Percentiles rank a stretch among this genome's conserved stretches.
These are phyloP conservation scores for Stygiomarasmius scandens DNA, from an alignment of 1,284 basidiomycete species.

Conservation along the genomic window DNA sequence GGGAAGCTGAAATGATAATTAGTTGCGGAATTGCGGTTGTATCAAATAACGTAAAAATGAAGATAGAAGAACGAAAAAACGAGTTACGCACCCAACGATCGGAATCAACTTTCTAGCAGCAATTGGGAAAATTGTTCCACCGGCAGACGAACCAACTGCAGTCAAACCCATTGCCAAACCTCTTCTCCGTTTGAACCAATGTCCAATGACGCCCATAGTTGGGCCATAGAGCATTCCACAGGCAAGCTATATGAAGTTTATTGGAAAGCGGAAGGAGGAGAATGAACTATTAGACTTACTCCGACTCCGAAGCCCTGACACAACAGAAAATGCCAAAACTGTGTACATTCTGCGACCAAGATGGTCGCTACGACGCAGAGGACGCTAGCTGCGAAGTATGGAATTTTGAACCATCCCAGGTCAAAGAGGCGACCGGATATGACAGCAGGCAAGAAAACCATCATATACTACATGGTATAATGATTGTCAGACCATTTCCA, in stretches of 20 bases:
- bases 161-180: slow-evolving; percentile 40
- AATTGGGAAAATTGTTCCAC: slow-evolving; percentile 45
- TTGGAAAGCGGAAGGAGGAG: background rate
- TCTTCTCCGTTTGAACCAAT: slow-evolving; percentile 46
- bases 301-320: slow-evolving; percentile 49
- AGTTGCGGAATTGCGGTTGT: too few species aligned
- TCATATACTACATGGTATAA: slow-evolving; percentile 36
- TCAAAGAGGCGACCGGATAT: slow-evolving; percentile 32
- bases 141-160: slow-evolving; percentile 41
- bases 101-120: slow-evolving; percentile 38
- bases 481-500: slow-evolving; percentile 7
- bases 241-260: slow-evolving; percentile 1
- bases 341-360: slow-evolving; percentile 48
- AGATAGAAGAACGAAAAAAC: background rate
- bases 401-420: slow-evolving; percentile 48
- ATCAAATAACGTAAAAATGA: too few species aligned
- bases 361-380: slow-evolving; percentile 49
- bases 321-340: slow-evolving; percentile 55
- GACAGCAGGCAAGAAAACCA: slow-evolving; percentile 44
- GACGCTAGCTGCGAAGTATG: slow-evolving; percentile 37
- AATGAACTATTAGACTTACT: slow-evolving; percentile 25
- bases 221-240: slow-evolving; percentile 43
- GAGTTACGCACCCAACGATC: slow-evolving; percentile 37
- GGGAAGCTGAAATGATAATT: slow-evolving; percentile 38
- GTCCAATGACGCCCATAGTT: slow-evolving; percentile 40